Evolutionary conservation across 768 basidiomycete species (phyloP).

Genomic region (Hortiboletus campestris): DNA sequence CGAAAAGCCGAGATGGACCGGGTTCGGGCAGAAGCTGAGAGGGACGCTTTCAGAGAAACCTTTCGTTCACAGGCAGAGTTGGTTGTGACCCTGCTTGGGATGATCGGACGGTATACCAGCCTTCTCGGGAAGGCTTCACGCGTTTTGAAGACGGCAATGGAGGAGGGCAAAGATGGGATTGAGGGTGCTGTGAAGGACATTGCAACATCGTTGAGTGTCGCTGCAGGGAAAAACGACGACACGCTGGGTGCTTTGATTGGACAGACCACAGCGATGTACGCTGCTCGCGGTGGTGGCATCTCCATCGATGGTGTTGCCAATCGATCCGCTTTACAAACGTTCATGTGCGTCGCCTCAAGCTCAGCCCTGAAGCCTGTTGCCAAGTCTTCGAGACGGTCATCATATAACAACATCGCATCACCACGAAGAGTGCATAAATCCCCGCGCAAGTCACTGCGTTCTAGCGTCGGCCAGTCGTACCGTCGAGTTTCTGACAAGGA

Average conservation of each 20-base stretch:
- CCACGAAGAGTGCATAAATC: conserved; percentile 54
- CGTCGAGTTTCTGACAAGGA: conserved; percentile 64
- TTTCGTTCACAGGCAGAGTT: conserved; percentile 64
- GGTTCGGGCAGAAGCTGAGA: conserved; percentile 61
- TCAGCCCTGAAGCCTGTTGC: conserved; percentile 45
- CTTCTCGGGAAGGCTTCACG: conserved; percentile 59
- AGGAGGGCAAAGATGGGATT: conserved; percentile 37
- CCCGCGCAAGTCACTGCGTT: conserved; percentile 72
- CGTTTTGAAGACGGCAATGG: conserved; percentile 41
- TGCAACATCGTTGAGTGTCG: conserved; percentile 46
- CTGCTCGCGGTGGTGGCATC: conserved; percentile 34
- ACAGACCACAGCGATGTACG: conserved; percentile 61
- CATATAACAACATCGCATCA: conserved; percentile 41
- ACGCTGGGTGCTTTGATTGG: conserved; percentile 67
- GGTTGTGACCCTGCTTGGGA: conserved; percentile 70
- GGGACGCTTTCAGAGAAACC: conserved; percentile 60
- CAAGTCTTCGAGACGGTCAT: conserved; percentile 42
- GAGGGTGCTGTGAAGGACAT: conserved; percentile 46
- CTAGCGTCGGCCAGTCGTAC: conserved; percentile 60
- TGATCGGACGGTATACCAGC: conserved; percentile 77
- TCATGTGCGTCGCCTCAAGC: conserved; percentile 47
- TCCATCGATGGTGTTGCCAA: conserved; percentile 51
- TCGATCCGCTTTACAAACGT: conserved; percentile 41
- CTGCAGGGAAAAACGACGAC: conserved; percentile 69
- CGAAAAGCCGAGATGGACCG: conserved; percentile 71